A percentile compares a stretch with the other conserved stretches of the same genome.
phyloP scores from a whole-genome alignment of 2,329 filamentous ascomycete species.

The Talaromyces sp. region DNA sequence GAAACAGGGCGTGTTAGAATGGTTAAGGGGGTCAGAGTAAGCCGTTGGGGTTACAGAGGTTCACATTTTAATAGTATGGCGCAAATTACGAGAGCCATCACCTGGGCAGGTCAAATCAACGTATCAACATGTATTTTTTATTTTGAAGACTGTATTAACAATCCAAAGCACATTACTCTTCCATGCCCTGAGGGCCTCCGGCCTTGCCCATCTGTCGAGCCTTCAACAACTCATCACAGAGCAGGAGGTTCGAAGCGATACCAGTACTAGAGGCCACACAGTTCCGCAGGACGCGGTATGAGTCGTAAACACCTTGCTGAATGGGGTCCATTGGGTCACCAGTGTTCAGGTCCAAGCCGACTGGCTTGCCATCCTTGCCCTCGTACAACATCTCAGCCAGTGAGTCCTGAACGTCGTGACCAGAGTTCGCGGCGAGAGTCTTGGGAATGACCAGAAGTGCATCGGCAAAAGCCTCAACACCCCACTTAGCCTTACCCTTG shows the following conservation, averaged over 20 bases:
- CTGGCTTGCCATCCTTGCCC: slow-evolving; percentile 77
- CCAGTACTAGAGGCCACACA: slow-evolving; percentile 90
- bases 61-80: too few relatives aligned
- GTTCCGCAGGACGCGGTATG: slow-evolving; percentile 92
- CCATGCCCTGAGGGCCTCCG: slow-evolving; percentile 46
- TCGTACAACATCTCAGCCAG: slow-evolving; percentile 86
- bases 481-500: slow-evolving; percentile 97
- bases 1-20: too few relatives aligned
- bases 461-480: slow-evolving; percentile 92
- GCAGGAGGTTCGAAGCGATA: slow-evolving; percentile 90
- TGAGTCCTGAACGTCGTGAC: slow-evolving; percentile 95
- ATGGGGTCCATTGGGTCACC: slow-evolving; percentile 95
- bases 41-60: too few relatives aligned
- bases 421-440: slow-evolving; percentile 92
- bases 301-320: slow-evolving; percentile 91
- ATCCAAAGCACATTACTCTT: slow-evolving; percentile 39
- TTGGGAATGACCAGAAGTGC: slow-evolving; percentile 95
- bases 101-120: slow-evolving; percentile 13
- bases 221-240: slow-evolving; percentile 97
- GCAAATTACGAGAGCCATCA: too few relatives aligned
- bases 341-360: slow-evolving; percentile 82
- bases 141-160: slow-evolving; percentile 17
- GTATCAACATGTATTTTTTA: slow-evolving; percentile 17
- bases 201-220: slow-evolving; percentile 82
- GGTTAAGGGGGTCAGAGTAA: too few relatives aligned